Conservation (phyloP, 371 early-diverging fungal genomes). For the Blastocladiella emersonii region DNA sequence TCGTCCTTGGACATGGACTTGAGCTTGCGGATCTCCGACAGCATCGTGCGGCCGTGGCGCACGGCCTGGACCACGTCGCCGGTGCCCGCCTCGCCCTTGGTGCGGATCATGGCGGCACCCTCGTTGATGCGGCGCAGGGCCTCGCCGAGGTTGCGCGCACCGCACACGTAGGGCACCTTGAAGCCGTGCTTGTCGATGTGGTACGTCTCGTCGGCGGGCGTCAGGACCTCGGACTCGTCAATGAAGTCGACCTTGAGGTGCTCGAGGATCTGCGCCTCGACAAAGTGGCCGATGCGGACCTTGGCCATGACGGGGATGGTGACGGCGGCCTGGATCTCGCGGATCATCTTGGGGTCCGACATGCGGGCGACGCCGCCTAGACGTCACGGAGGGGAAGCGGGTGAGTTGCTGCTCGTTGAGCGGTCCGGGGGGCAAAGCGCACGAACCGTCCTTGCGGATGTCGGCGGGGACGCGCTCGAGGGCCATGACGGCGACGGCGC, state of each 20-base stretch:
- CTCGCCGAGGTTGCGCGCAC: constrained; percentile 90
- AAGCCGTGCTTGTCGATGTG: constrained; percentile 88
- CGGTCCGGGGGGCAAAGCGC: no score
- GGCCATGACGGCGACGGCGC: constrained; percentile 97
- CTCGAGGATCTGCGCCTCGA: constrained; percentile 91
- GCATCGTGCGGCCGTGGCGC: constrained; percentile 78
- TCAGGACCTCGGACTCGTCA: constrained; percentile 92
- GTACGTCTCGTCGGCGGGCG: constrained; percentile 83
- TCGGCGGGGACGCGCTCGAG: constrained; percentile 97
- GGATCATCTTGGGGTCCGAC: constrained; percentile 96
- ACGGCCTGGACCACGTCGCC: constrained; percentile 94
- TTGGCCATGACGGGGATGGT: constrained; percentile 98
- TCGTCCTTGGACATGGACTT: constrained; percentile 42
- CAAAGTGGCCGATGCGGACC: constrained; percentile 96
- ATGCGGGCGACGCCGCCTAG: constrained; percentile 94
- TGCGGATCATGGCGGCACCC: constrained; percentile 95
- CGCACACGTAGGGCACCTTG: constrained; percentile 91
- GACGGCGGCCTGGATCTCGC: constrained; percentile 84
- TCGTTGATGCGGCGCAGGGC: constrained; percentile 90
- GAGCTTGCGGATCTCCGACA: constrained; percentile 60
- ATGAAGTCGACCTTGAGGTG: constrained; percentile 86
- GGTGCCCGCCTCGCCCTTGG: constrained; percentile 96
- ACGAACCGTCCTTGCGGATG: constrained; percentile 83
- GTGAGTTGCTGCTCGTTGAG: no score
- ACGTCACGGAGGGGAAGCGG: no score